A percentile compares a stretch with the other conserved stretches of the same genome.
These are phyloP conservation scores for Rubia tinctorum DNA, from an alignment of 305 asterid genomes.

Conservation along the genomic window DNA sequence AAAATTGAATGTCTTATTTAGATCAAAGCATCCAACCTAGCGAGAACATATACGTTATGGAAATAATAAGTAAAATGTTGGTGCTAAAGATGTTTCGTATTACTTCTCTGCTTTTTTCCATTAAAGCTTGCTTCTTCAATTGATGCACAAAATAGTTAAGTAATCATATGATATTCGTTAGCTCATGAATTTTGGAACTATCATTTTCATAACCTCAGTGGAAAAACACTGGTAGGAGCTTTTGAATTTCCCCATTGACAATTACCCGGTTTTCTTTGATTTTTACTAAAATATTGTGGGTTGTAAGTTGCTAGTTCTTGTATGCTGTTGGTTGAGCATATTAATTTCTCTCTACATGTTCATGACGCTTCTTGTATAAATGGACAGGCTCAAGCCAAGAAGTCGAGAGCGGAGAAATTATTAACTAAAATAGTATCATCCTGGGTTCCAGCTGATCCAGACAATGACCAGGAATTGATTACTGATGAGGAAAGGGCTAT, in stretches of 20 bases:
- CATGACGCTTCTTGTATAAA: conserved; percentile 22
- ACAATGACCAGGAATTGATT: conserved; percentile 94
- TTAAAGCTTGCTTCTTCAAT: neutral
- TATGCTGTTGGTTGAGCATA: conserved; percentile 7
- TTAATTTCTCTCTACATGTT: conserved; percentile 14
- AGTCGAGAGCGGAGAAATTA: conserved; percentile 84
- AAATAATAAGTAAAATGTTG: neutral
- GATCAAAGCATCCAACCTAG: neutral
- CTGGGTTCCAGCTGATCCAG: conserved; percentile 86
- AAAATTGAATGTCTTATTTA: conserved; percentile 1
- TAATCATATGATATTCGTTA: neutral
- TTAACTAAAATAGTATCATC: conserved; percentile 80
- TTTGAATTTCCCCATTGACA: neutral
- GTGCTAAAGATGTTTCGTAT: neutral
- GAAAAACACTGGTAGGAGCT: neutral
- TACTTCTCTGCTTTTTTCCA: neutral
- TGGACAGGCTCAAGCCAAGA: conserved; percentile 86
- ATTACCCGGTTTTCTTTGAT: neutral
- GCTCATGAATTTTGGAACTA: neutral
- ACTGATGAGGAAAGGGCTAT: conserved; percentile 95
- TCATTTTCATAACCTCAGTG: neutral
- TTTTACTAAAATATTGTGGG: neutral
- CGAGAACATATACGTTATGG: neutral
- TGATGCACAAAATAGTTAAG: neutral
- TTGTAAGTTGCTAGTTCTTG: conserved; percentile 6